Conservation (phyloP, 2,329 filamentous ascomycete species). For the Herpotrichia juniperi region DNA sequence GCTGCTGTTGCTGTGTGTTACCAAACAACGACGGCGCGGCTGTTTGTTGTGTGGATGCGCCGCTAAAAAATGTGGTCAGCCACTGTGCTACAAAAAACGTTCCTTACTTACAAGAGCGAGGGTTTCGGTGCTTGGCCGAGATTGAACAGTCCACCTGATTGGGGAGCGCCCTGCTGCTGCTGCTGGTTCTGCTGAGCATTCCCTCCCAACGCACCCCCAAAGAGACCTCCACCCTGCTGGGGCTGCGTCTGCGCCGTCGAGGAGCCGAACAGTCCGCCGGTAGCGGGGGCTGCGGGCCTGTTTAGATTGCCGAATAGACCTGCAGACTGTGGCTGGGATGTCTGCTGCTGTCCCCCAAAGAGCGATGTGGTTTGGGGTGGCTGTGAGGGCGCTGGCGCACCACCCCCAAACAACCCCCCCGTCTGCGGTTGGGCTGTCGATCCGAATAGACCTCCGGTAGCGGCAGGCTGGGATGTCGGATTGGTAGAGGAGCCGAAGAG, state of each 20-base stretch:
- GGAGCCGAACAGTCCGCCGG: constrained; percentile 43
- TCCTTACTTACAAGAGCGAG: constrained; percentile 45
- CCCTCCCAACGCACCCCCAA: constrained; percentile 41
- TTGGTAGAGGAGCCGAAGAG: constrained; percentile 34
- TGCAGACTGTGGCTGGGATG: constrained; percentile 29
- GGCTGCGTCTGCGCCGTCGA: constrained; percentile 32
- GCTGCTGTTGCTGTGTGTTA: constrained; percentile 35
- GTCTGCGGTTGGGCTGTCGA: constrained; percentile 29
- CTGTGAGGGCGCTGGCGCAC: constrained; percentile 24
- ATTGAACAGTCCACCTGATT: constrained; percentile 40
- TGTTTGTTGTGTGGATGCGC: constrained; percentile 31
- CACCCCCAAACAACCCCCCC: constrained; percentile 28
- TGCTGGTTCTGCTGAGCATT: constrained; percentile 27
- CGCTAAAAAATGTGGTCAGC: constrained; percentile 41
- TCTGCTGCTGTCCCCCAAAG: constrained; percentile 23
- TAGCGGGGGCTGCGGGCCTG: constrained; percentile 36
- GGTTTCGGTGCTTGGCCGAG: constrained; percentile 26
- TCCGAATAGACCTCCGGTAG: constrained; percentile 34
- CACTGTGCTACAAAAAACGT: constrained; percentile 15
- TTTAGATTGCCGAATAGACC: constrained; percentile 46
- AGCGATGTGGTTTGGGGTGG: constrained; percentile 32
- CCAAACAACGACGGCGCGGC: constrained; percentile 38
- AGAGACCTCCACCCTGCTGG: constrained; percentile 34
- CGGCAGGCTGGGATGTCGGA: constrained; percentile 30
- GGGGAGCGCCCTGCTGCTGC: constrained; percentile 16